Evolutionary conservation across 768 basidiomycete genomes (phyloP).

Genomic region (Leccinum variicolor): DNA sequence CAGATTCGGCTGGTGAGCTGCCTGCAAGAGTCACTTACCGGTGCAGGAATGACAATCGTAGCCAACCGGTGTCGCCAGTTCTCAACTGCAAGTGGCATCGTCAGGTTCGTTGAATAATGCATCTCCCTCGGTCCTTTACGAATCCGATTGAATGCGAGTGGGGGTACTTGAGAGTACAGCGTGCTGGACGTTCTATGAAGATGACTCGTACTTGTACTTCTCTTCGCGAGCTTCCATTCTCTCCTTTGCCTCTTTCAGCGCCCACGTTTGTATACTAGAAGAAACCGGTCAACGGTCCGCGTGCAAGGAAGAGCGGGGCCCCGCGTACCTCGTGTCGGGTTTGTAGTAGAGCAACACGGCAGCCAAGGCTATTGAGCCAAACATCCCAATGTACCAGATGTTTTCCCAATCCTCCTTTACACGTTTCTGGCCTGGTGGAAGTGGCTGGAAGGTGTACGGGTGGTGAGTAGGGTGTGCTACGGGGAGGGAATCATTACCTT

Average conservation of each 20-base stretch:
- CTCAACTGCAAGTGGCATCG: not conserved
- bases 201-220: slow-evolving; percentile 77
- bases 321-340: slow-evolving; percentile 82
- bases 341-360: slow-evolving; percentile 83
- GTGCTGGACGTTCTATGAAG: slow-evolving; percentile 26
- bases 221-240: slow-evolving; percentile 94
- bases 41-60: not conserved
- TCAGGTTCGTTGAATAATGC: not conserved
- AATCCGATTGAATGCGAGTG: not conserved
- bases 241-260: slow-evolving; percentile 81
- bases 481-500: slow-evolving; percentile 70
- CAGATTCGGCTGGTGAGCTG: not conserved
- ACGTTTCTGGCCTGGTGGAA: slow-evolving; percentile 76
- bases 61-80: not conserved
- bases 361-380: slow-evolving; percentile 77
- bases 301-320: not conserved
- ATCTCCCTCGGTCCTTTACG: not conserved
- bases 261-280: slow-evolving; percentile 87
- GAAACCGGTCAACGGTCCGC: not conserved
- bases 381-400: slow-evolving; percentile 90
- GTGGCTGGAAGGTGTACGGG: slow-evolving; percentile 48
- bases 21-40: not conserved
- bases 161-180: slow-evolving; percentile 7
- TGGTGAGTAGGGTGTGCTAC: not conserved
- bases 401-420: slow-evolving; percentile 90